Base-by-base conservation (phyloP, 352 stramenopile species). In the Phytophthora podocarpi region DNA sequence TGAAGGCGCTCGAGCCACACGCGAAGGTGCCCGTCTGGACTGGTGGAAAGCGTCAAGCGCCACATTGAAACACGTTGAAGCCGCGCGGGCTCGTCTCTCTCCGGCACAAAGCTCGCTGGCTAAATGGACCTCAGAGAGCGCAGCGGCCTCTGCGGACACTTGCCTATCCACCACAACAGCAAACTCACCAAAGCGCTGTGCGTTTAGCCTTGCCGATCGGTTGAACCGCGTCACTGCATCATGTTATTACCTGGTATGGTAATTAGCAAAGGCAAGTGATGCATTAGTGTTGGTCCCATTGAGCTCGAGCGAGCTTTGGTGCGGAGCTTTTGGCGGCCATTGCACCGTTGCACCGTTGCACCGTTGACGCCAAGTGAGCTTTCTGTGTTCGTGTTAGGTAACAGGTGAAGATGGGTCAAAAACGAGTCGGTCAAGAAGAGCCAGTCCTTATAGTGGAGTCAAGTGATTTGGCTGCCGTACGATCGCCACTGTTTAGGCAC, bases 391-490 rank as follows among this genome's bases (percentile, higher is more conserved):
- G 16, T 23, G 27, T 67, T 54, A 67, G 21, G 20, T 57, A 56
- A 49, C 32, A 16, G 15, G n/a, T n/a, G n/a, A n/a, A n/a, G n/a
- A n/a, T n/a, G n/a, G n/a, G n/a, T n/a, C 21, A 18, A 43, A 51
- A 41, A 43, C 40, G 51, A 63, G 59, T 67, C 59, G 54, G 59
- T 58, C 30, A 37, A 63, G 59, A 67, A 67, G 61, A 70, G 61
- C 61, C 61, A 55, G 61, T 59, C 41, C n/a, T 11, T 18, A 42
- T 57, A 53, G 53, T 63, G 34, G 49, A 47, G 34, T 12, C 35
- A 46, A 64, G 59, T 64, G 16, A 56, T 13, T 20, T 41, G 58
- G 50, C 49, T 39, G 36, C 18, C 26, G 49, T 31, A 49, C 39
- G 59, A 63, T 59, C 43, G 26, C n/a, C 16, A 36, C 5, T 40